Evolutionary conservation across 2,329 filamentous ascomycete species (phyloP), one percentile per base, ranked within the genome.

Genomic region (Aphanoascus verrucosus): DNA sequence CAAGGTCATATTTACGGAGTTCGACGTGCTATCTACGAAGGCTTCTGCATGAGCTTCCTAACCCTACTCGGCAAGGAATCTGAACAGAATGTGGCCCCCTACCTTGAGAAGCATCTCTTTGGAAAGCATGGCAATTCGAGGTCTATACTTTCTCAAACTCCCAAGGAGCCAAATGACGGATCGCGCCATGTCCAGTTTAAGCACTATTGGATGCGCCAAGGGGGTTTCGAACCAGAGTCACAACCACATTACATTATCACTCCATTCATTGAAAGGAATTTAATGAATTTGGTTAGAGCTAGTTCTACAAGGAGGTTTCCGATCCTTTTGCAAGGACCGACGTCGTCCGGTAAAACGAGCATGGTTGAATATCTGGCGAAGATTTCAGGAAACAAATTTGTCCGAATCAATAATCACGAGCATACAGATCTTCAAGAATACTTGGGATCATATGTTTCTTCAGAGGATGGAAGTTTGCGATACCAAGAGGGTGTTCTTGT

Each of bases 301-400:
- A 89, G 89, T 14, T 97, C 91, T 0, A 98, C 91, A 3, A 77
- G 89, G 35, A 82, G 86, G 47, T 98, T 95, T 66, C 94, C 93
- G 0, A 88, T 99, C 47, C 77, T 99, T 8, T 86, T 99, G 17
- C 93, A 99, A 69, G 93, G 93, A 2, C 93, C 94, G 11, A 99
- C 93, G 0, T 98, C 94, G 4, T 87, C 91, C 11, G 93, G 93
- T 59, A 99, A 99, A 71, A 99, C 93, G 0, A 97, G 91, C 69
- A 98, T 99, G 93, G 94, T 98, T 41, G 91, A 97, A 69, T 96
- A 95, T 66, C 78, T 99, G 37, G 91, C 94, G n/a, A 93, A 94
- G 64, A 85, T 87, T 53, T 97, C 89, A 31, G 93, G 94, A 2
- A 95, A 99, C 67, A 93, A 87, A 64, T 98, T 97, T 65, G 89